Evolutionary conservation across 2,329 filamentous ascomycete species (phyloP).

Genomic region (Curvularia hawaiiensis): DNA sequence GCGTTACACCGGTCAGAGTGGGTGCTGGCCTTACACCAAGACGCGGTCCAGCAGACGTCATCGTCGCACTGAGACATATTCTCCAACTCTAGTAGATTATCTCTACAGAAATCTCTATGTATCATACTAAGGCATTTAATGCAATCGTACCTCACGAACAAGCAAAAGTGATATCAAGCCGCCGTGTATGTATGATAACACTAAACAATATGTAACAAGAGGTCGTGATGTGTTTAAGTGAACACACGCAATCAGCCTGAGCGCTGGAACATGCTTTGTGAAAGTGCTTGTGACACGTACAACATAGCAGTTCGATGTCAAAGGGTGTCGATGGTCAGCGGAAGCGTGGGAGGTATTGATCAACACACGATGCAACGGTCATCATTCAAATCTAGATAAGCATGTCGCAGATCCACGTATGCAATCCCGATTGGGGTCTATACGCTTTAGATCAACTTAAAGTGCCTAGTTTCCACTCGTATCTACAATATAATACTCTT

Average conservation of each 20-base stretch:
- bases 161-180: neutral
- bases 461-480: too few relatives aligned
- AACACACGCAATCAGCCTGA: neutral
- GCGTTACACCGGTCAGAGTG: neutral
- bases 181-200: neutral
- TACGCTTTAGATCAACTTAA: too few relatives aligned
- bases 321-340: neutral
- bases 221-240: neutral
- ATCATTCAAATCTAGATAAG: neutral
- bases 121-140: neutral
- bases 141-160: neutral
- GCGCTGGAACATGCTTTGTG: slow-evolving; percentile 3
- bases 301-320: neutral
- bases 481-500: too few relatives aligned
- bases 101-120: neutral
- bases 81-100: neutral
- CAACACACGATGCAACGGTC: neutral
- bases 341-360: neutral
- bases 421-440: neutral
- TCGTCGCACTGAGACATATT: neutral
- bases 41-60: neutral
- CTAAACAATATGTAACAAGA: neutral
- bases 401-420: neutral
- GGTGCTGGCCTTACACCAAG: neutral
- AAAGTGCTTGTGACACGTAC: slow-evolving; percentile 2